Evolutionary conservation across 768 basidiomycete genomes (phyloP).

Genomic region (Sporobolomyces phaffii): DNA sequence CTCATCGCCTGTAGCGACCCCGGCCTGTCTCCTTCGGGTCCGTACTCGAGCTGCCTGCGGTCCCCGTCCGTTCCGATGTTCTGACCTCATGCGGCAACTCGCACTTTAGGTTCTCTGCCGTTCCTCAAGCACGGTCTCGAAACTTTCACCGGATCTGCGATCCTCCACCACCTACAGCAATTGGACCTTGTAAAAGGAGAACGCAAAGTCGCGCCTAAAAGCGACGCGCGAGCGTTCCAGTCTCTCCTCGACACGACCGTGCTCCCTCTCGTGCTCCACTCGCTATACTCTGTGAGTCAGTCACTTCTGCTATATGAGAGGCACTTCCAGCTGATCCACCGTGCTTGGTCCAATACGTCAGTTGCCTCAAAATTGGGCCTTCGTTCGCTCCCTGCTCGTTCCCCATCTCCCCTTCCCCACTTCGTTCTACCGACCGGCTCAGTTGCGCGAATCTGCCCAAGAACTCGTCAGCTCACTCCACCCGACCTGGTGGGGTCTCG

Average conservation of each 20-base stretch:
- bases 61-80: too few species aligned
- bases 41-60: too few species aligned
- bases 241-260: slow-evolving; percentile 31
- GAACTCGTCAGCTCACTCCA: slow-evolving; percentile 25
- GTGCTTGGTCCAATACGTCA: background rate
- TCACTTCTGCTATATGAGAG: background rate
- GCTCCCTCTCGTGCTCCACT: slow-evolving; percentile 36
- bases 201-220: background rate
- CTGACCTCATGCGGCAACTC: too few species aligned
- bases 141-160: slow-evolving; percentile 7
- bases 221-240: slow-evolving; percentile 17
- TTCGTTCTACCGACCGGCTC: slow-evolving; percentile 24
- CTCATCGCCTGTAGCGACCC: slow-evolving; percentile 19
- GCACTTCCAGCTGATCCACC: background rate
- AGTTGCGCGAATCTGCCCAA: slow-evolving; percentile 21
- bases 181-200: background rate
- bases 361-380: slow-evolving; percentile 34
- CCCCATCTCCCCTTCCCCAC: slow-evolving; percentile 26
- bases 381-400: slow-evolving; percentile 27
- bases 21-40: slow-evolving; percentile 4
- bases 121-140: slow-evolving; percentile 24
- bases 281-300: slow-evolving; percentile 32
- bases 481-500: slow-evolving; percentile 34
- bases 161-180: slow-evolving; percentile 23
- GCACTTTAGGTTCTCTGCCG: slow-evolving; percentile 16